phyloP scores from a whole-genome alignment of 176 grass and related monocot species.

The Microstegium vimineum region DNA sequence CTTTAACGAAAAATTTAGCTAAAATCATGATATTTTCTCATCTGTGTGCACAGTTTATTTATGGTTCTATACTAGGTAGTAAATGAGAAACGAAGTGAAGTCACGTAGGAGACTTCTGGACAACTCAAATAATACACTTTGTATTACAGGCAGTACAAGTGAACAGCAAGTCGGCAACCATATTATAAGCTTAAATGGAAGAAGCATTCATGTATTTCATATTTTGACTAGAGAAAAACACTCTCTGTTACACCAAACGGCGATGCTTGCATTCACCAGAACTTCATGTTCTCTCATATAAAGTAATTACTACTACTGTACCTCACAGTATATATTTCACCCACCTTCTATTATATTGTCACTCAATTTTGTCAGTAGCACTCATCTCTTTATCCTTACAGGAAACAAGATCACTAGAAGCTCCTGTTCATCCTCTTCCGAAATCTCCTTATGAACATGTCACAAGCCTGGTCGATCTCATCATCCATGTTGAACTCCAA shows the following conservation, averaged over 20 bases:
- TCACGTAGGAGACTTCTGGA: neutral
- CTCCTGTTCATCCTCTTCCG: conserved; percentile 40
- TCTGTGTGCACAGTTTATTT: neutral
- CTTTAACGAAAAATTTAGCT: neutral
- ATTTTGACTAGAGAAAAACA: conserved; percentile 7
- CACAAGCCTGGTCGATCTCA: conserved; percentile 71
- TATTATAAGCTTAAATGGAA: neutral
- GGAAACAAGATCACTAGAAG: conserved; percentile 13
- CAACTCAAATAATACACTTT: neutral
- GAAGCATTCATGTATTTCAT: neutral
- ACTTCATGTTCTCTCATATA: neutral
- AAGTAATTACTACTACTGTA: neutral
- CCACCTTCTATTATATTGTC: neutral
- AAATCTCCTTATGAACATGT: conserved; percentile 77
- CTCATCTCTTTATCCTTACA: neutral
- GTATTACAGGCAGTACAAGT: neutral
- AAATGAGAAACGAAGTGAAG: neutral
- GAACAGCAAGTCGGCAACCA: too few species aligned
- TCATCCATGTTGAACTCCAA: conserved; percentile 70
- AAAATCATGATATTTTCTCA: neutral
- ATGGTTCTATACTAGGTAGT: neutral
- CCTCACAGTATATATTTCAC: neutral
- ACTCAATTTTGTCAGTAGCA: conserved; percentile 6
- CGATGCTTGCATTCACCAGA: neutral
- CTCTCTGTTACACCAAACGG: neutral